A percentile compares a stretch with the other conserved stretches of the same genome.
phyloP scores from a whole-genome alignment of 352 stramenopile species.

The Phytophthora sojae region DNA sequence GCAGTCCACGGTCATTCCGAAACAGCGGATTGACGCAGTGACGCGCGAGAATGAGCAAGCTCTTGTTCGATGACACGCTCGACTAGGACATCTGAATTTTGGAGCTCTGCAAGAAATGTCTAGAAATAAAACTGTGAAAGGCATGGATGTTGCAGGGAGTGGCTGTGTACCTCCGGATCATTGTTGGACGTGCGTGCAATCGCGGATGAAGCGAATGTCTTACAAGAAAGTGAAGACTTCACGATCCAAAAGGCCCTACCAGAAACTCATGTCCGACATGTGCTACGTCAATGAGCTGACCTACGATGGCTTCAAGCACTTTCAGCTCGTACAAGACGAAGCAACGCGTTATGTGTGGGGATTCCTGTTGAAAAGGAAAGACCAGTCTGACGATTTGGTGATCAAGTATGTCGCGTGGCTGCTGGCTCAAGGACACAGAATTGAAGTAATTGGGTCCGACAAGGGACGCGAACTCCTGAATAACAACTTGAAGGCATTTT shows the following conservation, averaged over 20 bases:
- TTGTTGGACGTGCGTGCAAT: slow-evolving; percentile 7
- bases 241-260: neutral
- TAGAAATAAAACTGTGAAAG: neutral
- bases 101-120: neutral
- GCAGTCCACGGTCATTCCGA: too few relatives aligned
- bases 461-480: too few relatives aligned
- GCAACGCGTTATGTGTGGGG: neutral
- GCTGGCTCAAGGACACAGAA: too few relatives aligned
- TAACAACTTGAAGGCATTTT: too few relatives aligned
- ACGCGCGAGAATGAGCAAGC: too few relatives aligned
- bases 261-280: slow-evolving; percentile 3
- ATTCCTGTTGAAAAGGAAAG: neutral
- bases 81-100: neutral
- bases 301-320: slow-evolving; percentile 6
- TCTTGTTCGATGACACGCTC: too few relatives aligned
- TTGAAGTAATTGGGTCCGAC: too few relatives aligned
- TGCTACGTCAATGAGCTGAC: neutral
- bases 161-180: neutral
- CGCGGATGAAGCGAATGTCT: slow-evolving; percentile 5
- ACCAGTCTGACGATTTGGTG: too few relatives aligned
- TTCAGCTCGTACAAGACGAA: neutral
- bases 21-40: too few relatives aligned
- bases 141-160: neutral
- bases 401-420: too few relatives aligned
- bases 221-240: slow-evolving; percentile 3